A percentile compares a stretch with the other conserved stretches of the same genome.
Evolutionary conservation across 2,329 filamentous ascomycete genomes (phyloP).

Genomic region (Chrysoporthe deuterocubensis): DNA sequence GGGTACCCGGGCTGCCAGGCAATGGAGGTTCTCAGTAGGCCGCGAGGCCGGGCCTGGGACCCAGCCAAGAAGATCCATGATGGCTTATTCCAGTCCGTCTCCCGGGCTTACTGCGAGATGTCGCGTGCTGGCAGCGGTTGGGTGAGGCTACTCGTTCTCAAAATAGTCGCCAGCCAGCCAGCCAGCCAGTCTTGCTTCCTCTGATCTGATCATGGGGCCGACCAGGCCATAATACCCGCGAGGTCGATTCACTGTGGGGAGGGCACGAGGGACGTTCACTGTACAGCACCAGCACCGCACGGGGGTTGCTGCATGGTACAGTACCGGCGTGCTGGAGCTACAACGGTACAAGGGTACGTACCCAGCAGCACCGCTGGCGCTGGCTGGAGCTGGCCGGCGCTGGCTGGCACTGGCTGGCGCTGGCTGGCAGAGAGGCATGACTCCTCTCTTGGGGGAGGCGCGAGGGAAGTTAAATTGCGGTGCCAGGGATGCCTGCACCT

Average conservation of each 20-base stretch:
- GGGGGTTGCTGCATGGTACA: background rate
- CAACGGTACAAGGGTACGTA: background rate
- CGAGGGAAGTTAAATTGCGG: conserved; percentile 18
- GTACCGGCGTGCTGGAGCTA: conserved; percentile 12
- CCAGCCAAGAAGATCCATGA: background rate
- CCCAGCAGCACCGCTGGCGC: no score
- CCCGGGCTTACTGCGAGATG: background rate
- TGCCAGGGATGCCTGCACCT: conserved; percentile 12
- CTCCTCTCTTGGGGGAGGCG: conserved; percentile 10
- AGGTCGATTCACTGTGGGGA: background rate
- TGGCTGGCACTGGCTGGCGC: no score
- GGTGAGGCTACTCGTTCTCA: background rate
- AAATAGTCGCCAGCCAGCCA: background rate
- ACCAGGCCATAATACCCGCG: background rate
- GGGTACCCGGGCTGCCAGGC: background rate
- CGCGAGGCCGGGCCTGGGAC: background rate
- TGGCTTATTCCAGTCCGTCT: background rate
- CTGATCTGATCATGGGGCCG: background rate
- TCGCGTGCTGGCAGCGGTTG: background rate
- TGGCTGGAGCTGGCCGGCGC: no score
- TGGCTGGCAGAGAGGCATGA: conserved; percentile 1
- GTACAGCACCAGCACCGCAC: background rate
- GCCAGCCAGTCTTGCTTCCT: background rate
- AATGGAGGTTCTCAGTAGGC: background rate
- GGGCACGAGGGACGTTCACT: background rate